Evolutionary conservation across 768 basidiomycete species (phyloP), one percentile per base, ranked within the genome.

Genomic region (Pulveroboletus frians): DNA sequence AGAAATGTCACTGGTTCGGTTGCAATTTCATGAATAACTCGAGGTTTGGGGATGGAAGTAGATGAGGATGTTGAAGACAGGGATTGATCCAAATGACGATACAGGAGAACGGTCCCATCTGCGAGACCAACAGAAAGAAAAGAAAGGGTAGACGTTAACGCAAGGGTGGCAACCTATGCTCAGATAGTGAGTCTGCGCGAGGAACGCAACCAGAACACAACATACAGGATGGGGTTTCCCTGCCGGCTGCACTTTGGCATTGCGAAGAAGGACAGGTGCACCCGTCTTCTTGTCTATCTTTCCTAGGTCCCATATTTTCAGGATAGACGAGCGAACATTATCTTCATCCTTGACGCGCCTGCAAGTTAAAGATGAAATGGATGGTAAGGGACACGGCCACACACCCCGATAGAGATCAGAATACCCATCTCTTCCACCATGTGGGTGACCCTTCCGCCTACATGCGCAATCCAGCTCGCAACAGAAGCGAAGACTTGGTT

Each of bases 81-180:
- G 1, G 92, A 92, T 63, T 97, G 93, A 64, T 94, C 86, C 17
- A 97, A 74, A 61, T 97, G 91, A 7, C 91, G 83, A 64, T 91
- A 95, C 14, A 96, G 75, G 9, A 98, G 76, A 14, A 96, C 94
- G 0, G 89, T 89, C 21, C 96, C 96, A 61, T 97, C 94, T 6
- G 84, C 92, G n/a, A 98, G 79, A 13, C 94, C 96, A 35, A 98
- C 79, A 6, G 94, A 86, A 21, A 99, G 80, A 65, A 93, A 89
- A 0, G 88, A 80, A 4, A 96, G 74, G 15, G 78, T 77, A 6
- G 80, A 70, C 0, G 94, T 88, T 18, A 93, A 71, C 0, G 93
- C 89, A 36, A 96, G 72, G 2, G 85, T 80, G 2, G 90, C 83
- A 10, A 94, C 82, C 81, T 88, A 42, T 18, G 38, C 30, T 39